Evolutionary conservation across 192 early-diverging fungal genomes (phyloP).

Genomic region (Coemansia sp.): DNA sequence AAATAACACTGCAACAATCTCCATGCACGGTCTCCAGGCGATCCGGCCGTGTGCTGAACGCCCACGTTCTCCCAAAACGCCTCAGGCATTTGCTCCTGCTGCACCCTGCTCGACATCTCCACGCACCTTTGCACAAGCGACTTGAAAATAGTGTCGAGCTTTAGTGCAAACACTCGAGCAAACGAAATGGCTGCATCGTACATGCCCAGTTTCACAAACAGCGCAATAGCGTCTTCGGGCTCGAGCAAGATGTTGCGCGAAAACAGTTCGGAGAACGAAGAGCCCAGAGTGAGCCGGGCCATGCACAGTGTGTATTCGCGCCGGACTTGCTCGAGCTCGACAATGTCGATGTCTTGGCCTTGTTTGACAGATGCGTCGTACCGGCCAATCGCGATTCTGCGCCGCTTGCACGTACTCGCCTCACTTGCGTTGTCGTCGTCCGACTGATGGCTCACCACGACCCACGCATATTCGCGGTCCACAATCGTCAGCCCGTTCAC

Average conservation of each 20-base stretch:
- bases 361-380: conserved; percentile 22
- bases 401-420: conserved; percentile 28
- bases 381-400: conserved; percentile 33
- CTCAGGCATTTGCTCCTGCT: conserved; percentile 24
- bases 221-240: conserved; percentile 36
- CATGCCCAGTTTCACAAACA: conserved; percentile 43
- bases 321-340: conserved; percentile 46
- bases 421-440: background rate
- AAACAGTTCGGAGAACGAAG: conserved; percentile 35
- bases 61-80: conserved; percentile 39
- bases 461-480: conserved; percentile 49
- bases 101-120: conserved; percentile 16
- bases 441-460: conserved; percentile 28
- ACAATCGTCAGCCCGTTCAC: conserved; percentile 45
- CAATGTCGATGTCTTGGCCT: conserved; percentile 40
- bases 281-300: conserved; percentile 40
- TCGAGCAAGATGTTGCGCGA: conserved; percentile 45
- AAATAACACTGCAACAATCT: conserved; percentile 43
- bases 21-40: conserved; percentile 44
- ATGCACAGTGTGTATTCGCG: conserved; percentile 48
- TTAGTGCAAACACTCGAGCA: conserved; percentile 23
- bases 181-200: conserved; percentile 51
- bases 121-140: conserved; percentile 37
- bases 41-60: conserved; percentile 16
- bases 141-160: conserved; percentile 28